A percentile compares a stretch with the other conserved stretches of the same genome.
Evolutionary conservation across 73 alveolate species (phyloP).

Genomic region (Paramecium octaurelia): DNA sequence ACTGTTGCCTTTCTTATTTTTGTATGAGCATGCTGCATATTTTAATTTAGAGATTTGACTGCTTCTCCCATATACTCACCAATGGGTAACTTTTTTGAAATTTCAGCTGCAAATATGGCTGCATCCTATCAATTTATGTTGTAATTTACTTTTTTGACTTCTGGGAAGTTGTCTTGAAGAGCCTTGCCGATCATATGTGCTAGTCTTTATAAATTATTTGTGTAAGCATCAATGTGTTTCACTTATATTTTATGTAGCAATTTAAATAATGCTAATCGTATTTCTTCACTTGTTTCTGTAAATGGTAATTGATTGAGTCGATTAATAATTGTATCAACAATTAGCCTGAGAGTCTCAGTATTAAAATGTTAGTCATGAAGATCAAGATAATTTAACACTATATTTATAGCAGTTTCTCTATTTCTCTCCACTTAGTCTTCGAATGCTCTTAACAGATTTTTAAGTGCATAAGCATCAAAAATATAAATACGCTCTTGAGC

Average conservation of each 20-base stretch:
- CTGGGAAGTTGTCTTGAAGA: conserved; percentile 75
- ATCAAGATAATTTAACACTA: conserved; percentile 65
- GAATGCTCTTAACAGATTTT: conserved; percentile 58
- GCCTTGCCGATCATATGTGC: conserved; percentile 71
- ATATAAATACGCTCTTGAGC: background rate
- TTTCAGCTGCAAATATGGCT: conserved; percentile 64
- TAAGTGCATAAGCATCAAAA: conserved; percentile 1
- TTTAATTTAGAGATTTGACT: conserved; percentile 61
- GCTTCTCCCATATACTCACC: conserved; percentile 73
- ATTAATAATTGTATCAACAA: conserved; percentile 63
- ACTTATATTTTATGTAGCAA: conserved; percentile 65
- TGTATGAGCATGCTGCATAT: conserved; percentile 77
- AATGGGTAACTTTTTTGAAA: conserved; percentile 66
- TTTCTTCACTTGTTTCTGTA: conserved; percentile 80
- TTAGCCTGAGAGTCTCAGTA: conserved; percentile 40
- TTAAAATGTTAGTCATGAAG: conserved; percentile 54
- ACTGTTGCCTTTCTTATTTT: conserved; percentile 74
- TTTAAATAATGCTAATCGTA: conserved; percentile 68
- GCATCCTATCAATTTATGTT: background rate
- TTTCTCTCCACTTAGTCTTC: conserved; percentile 77
- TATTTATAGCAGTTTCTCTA: conserved; percentile 71
- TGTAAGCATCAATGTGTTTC: conserved; percentile 67
- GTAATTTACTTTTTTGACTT: conserved; percentile 67
- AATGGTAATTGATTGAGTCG: conserved; percentile 72
- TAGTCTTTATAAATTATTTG: conserved; percentile 64